Conservation (phyloP, 2,329 filamentous ascomycete species). For the Xylaria sp. region DNA sequence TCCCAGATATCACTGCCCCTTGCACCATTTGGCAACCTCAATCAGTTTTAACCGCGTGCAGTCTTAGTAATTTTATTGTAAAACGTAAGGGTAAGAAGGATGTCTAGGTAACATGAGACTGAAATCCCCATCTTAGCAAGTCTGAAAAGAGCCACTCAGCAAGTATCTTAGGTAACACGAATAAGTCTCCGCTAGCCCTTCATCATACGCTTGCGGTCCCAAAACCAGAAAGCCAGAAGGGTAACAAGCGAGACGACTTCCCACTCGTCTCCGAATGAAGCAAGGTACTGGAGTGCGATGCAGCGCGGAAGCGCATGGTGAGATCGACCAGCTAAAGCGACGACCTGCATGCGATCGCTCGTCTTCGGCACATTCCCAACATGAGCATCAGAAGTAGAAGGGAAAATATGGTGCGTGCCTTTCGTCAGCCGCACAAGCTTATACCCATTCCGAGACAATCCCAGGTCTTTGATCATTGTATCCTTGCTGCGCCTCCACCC, state of each 20-base stretch:
- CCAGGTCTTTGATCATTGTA: conserved; percentile 21
- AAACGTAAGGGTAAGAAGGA: conserved; percentile 6
- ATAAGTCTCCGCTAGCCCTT: conserved; percentile 19
- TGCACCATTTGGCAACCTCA: not conserved
- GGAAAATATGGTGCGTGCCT: not conserved
- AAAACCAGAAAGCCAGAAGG: conserved; percentile 29
- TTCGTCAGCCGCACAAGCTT: conserved; percentile 27
- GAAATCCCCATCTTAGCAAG: conserved; percentile 8
- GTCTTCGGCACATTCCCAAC: conserved; percentile 11
- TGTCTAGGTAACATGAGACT: conserved; percentile 28
- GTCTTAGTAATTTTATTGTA: conserved; percentile 23
- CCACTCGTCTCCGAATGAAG: conserved; percentile 31
- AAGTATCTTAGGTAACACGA: conserved; percentile 27
- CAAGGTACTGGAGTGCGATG: conserved; percentile 13
- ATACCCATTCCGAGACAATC: conserved; percentile 30
- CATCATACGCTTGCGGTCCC: conserved; percentile 30
- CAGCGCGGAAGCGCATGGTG: conserved; percentile 11
- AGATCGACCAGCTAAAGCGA: conserved; percentile 28
- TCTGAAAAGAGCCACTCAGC: not conserved
- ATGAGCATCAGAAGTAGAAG: not conserved
- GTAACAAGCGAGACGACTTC: conserved; percentile 30
- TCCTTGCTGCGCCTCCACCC: conserved; percentile 34
- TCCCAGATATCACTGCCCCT: not conserved
- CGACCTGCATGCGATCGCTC: conserved; percentile 30
- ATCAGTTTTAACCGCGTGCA: conserved; percentile 6